A percentile compares a stretch with the other conserved stretches of the same genome.
Evolutionary conservation across 345 rosid genomes (phyloP).

Genomic region (Gossypium anomalum): DNA sequence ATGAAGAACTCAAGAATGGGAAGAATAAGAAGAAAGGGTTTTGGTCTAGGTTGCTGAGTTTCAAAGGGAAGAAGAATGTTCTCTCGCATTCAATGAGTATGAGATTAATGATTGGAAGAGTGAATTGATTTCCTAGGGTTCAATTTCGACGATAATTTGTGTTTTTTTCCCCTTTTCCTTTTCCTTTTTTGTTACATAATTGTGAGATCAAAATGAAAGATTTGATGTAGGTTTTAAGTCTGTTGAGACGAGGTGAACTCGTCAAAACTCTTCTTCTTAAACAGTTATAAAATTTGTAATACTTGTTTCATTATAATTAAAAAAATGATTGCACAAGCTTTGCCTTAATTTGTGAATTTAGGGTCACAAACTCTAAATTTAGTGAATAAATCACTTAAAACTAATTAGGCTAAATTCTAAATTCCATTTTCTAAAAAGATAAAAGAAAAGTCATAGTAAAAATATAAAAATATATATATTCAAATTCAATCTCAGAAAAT

Average conservation of each 20-base stretch:
- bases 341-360: too few species aligned
- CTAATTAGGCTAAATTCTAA: too few species aligned
- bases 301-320: too few species aligned
- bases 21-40: slow-evolving; percentile 52
- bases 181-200: background rate
- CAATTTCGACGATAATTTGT: background rate
- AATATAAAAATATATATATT: too few species aligned
- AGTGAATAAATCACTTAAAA: too few species aligned
- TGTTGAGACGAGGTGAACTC: background rate
- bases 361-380: too few species aligned
- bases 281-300: too few species aligned
- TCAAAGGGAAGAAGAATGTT: slow-evolving; percentile 42
- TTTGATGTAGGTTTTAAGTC: background rate
- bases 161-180: background rate
- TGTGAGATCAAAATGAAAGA: background rate
- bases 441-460: too few species aligned
- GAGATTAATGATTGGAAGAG: slow-evolving; percentile 11
- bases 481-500: too few species aligned
- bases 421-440: too few species aligned
- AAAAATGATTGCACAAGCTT: too few species aligned
- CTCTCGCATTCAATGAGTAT: slow-evolving; percentile 18
- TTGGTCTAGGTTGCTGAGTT: slow-evolving; percentile 61
- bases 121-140: background rate
- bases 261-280: too few species aligned
- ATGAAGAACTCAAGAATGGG: slow-evolving; percentile 25